Conservation (phyloP, 371 early-diverging fungal species). For the Actinomucor elegans region DNA sequence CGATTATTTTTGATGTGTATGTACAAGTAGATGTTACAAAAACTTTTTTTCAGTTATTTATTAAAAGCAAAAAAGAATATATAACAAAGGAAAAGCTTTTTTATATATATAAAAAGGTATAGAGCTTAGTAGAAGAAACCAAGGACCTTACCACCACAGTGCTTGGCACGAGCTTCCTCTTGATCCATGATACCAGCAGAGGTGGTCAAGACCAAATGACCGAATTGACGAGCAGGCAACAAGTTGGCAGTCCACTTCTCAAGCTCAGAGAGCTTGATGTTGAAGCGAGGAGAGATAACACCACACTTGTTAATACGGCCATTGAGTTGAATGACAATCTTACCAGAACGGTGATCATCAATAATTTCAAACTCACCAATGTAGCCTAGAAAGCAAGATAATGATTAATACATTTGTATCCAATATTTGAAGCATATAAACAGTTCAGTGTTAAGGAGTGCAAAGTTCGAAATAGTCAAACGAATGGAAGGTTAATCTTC, state of each 20-base stretch:
- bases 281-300: slow-evolving; percentile 99
- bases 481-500: slow-evolving; percentile 45
- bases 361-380: slow-evolving; percentile 98
- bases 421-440: slow-evolving; percentile 4
- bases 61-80: neutral
- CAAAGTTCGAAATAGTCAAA: slow-evolving; percentile 28
- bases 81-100: too few species aligned
- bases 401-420: slow-evolving; percentile 10
- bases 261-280: slow-evolving; percentile 90
- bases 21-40: too few species aligned
- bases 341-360: slow-evolving; percentile 98
- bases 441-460: slow-evolving; percentile 14
- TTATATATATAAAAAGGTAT: neutral
- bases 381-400: slow-evolving; percentile 72
- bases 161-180: slow-evolving; percentile 97
- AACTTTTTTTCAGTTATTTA: too few species aligned
- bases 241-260: slow-evolving; percentile 98
- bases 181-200: slow-evolving; percentile 99
- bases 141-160: slow-evolving; percentile 99
- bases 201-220: slow-evolving; percentile 95
- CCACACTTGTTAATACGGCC: slow-evolving; percentile 99
- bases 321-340: slow-evolving; percentile 98
- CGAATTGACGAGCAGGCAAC: slow-evolving; percentile 99
- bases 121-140: slow-evolving; percentile 72
- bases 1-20: too few species aligned